Percentiles rank a stretch among this genome's conserved stretches.
phyloP scores from a whole-genome alignment of 2,329 filamentous ascomycete genomes.

The Fusarium drepaniforme region DNA sequence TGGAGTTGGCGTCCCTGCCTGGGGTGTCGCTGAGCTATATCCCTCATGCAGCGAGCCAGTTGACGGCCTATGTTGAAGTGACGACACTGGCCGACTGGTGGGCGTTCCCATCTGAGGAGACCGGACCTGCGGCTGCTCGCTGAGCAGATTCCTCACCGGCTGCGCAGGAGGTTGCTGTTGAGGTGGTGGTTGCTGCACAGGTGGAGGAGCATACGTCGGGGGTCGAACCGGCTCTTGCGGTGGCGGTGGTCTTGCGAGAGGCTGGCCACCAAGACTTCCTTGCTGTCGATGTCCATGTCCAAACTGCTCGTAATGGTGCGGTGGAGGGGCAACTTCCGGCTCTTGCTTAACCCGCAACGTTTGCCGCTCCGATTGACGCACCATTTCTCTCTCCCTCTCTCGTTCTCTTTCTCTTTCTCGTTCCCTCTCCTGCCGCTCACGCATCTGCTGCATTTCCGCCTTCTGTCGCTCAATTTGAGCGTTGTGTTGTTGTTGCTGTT shows the following conservation, averaged over 20 bases:
- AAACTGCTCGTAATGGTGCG: conserved; percentile 60
- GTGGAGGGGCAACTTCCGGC: conserved; percentile 55
- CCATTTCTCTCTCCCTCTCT: conserved; percentile 46
- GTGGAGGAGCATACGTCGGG: conserved; percentile 43
- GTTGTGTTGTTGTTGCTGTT: conserved; percentile 32
- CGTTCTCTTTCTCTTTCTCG: conserved; percentile 37
- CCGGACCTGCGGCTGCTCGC: conserved; percentile 52
- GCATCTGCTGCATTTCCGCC: conserved; percentile 47
- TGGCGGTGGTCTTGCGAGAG: conserved; percentile 52
- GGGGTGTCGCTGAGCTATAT: conserved; percentile 45
- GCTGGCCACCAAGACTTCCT: conserved; percentile 53
- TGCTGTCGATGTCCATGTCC: conserved; percentile 54
- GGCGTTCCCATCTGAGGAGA: conserved; percentile 56
- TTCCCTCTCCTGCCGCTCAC: conserved; percentile 39
- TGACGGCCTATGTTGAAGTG: conserved; percentile 51
- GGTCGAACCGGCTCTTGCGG: conserved; percentile 59
- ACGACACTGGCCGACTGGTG: conserved; percentile 53
- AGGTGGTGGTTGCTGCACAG: conserved; percentile 50
- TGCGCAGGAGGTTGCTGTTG: conserved; percentile 55
- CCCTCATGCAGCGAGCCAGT: conserved; percentile 47
- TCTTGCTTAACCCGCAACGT: conserved; percentile 63
- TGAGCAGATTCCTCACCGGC: conserved; percentile 55
- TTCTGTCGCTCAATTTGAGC: conserved; percentile 49
- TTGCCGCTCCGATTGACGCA: conserved; percentile 46
- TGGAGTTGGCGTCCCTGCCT: conserved; percentile 47